Base-by-base conservation (phyloP, 2,329 filamentous ascomycete species). In the Calonectria pteridis region DNA sequence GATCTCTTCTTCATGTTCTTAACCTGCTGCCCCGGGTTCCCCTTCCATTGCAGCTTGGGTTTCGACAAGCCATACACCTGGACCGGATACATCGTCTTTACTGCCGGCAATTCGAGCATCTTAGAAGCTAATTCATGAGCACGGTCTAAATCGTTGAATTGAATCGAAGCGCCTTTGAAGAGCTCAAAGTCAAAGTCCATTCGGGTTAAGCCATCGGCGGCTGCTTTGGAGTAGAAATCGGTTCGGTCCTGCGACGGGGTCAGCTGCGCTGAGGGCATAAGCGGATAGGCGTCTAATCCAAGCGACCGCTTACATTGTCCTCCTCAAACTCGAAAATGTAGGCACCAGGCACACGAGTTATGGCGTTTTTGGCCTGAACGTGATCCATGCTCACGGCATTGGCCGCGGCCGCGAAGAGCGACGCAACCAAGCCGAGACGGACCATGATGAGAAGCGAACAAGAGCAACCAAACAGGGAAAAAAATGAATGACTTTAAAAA, bases 261-360 rank as follows among this genome's bases (percentile, higher is more conserved):
- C 16, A 51, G 59, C 31, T 0, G 7, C 23, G 55, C 23, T 40
- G 33, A 7, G 7, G 33, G 11, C 6, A 35, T 3, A 23, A 40
- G 33, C 26, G 14, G 35, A 18, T 7, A 18, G 18, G 14, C 16
- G 26, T 7, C 14, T 13, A 20, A 29, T 40, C 20, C 35, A 23
- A 9, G 16, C 10, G 3, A 20, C 6, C 31, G 79, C 84, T 77
- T 81, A 90, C 89, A 77, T 87, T 82, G 10, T 84, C 84, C 26
- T 89, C 86, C 58, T 89, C 86, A 66, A 90, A 88, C 76, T 91
- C 89, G 72, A 91, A 85, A 75, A 91, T 88, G 81, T 87, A 91
- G 29, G 86, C 86, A 26, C 89, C 88, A 0, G 86, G 83, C 16
- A 90, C 77, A 50, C 84, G 76, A 29, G 53, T 76, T 40, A 28